Conservation (phyloP, 2,329 filamentous ascomycete species). For the Cladosporium colombiae region DNA sequence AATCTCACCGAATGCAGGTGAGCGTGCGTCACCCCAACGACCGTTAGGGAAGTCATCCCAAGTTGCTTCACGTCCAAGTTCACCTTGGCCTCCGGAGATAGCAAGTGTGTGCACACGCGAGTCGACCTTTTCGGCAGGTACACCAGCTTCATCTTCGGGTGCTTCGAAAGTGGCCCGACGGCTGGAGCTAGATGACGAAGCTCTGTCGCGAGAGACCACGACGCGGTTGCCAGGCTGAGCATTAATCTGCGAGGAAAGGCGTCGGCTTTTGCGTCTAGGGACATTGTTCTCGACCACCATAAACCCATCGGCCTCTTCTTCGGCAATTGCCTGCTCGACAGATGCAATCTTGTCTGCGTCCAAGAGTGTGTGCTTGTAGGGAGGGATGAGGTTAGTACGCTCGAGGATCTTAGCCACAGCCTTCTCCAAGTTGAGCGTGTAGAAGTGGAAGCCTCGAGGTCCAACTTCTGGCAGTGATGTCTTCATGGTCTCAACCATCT, state of each 20-base stretch:
- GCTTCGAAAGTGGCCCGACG: constrained; percentile 61
- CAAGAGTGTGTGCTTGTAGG: constrained; percentile 34
- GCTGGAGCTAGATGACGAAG: constrained; percentile 55
- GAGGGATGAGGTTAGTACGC: constrained; percentile 77
- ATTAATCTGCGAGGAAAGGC: constrained; percentile 75
- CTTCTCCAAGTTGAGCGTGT: constrained; percentile 95
- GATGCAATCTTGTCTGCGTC: constrained; percentile 41
- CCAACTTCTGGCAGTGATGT: constrained; percentile 49
- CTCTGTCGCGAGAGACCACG: constrained; percentile 65
- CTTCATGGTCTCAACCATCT: constrained; percentile 79
- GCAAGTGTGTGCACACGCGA: constrained; percentile 71
- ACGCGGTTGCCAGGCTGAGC: constrained; percentile 86
- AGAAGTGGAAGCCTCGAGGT: constrained; percentile 89
- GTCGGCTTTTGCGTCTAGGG: constrained; percentile 34
- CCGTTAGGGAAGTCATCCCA: constrained; percentile 99
- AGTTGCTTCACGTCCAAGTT: constrained; percentile 87
- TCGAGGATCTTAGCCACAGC: constrained; percentile 92
- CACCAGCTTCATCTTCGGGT: constrained; percentile 72
- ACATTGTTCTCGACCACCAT: constrained; percentile 41
- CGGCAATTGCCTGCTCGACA: constrained; percentile 48
- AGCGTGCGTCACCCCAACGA: constrained; percentile 89
- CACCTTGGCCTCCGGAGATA: constrained; percentile 90
- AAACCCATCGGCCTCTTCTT: constrained; percentile 42
- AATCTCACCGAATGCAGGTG: constrained; percentile 92
- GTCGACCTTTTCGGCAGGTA: constrained; percentile 72